A percentile compares a stretch with the other conserved stretches of the same genome.
These are phyloP conservation scores for Penicillium cinerascens DNA, from an alignment of 495 filamentous ascomycete species.

Conservation along the genomic window DNA sequence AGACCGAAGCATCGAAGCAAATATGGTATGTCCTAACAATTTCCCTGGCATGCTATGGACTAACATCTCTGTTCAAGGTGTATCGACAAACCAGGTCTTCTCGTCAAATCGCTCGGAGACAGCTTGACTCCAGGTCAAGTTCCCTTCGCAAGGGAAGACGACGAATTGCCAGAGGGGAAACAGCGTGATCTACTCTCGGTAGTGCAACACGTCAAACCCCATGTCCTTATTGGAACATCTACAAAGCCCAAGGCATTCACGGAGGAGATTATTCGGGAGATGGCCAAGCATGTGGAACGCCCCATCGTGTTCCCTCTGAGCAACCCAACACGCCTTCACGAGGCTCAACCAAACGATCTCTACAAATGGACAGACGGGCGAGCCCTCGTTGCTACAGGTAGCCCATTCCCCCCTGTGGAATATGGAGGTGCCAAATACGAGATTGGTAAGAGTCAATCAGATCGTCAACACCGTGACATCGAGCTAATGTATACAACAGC, in stretches of 20 bases:
- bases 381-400: conserved; percentile 80
- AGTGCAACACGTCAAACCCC: conserved; percentile 69
- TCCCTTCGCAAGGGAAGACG: conserved; percentile 60
- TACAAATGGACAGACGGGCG: conserved; percentile 73
- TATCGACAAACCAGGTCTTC: conserved; percentile 78
- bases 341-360: conserved; percentile 76
- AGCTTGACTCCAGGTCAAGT: conserved; percentile 62
- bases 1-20: conserved; percentile 72
- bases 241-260: conserved; percentile 80
- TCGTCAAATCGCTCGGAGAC: conserved; percentile 59
- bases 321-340: conserved; percentile 82
- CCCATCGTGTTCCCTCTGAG: conserved; percentile 83
- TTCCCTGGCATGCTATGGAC: neutral
- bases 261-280: conserved; percentile 66
- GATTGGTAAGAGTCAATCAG: conserved; percentile 43
- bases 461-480: no score
- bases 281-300: conserved; percentile 72
- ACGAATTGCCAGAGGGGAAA: conserved; percentile 58
- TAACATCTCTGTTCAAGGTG: conserved; percentile 51
- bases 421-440: conserved; percentile 62
- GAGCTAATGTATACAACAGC: conserved; percentile 36
- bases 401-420: conserved; percentile 75
- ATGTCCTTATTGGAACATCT: conserved; percentile 80
- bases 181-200: conserved; percentile 59
- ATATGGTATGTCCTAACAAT: conserved; percentile 60